Percentiles rank a stretch among this genome's conserved stretches.
Conservation (phyloP, 495 filamentous ascomycete species). For the Beverwykella pulmonaria region DNA sequence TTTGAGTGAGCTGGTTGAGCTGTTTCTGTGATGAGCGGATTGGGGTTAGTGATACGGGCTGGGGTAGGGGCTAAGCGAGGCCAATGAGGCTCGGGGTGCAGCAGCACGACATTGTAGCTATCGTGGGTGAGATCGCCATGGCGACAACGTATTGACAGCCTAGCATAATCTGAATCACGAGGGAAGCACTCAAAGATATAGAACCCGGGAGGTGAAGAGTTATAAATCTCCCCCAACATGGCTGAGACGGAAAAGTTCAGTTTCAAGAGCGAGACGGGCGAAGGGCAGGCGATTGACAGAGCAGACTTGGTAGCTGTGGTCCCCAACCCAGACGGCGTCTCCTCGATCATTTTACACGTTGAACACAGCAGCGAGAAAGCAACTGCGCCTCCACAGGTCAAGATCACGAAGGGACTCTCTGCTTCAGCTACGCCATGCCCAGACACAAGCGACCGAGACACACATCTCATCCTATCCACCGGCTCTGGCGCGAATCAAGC, state of each 20-base stretch:
- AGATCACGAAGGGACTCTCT: constrained; percentile 2
- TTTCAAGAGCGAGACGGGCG: constrained; percentile 20
- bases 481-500: constrained; percentile 70
- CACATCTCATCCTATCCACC: constrained; percentile 71
- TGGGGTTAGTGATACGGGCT: background rate
- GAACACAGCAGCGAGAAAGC: constrained; percentile 7
- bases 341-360: constrained; percentile 24
- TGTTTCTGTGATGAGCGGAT: background rate
- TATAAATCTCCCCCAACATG: background rate
- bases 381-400: constrained; percentile 15
- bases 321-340: constrained; percentile 4
- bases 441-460: constrained; percentile 13
- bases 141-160: background rate
- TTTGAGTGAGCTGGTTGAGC: background rate
- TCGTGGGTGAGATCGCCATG: background rate
- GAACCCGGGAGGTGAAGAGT: background rate
- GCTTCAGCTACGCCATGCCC: background rate
- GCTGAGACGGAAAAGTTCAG: background rate
- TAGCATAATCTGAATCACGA: background rate
- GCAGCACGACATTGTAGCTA: background rate
- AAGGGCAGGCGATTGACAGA: constrained; percentile 6
- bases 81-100: background rate
- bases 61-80: background rate
- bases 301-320: constrained; percentile 20
- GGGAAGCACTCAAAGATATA: background rate